phyloP scores from a whole-genome alignment of 163 green algal genomes.

The Prototheca wickerhamii region DNA sequence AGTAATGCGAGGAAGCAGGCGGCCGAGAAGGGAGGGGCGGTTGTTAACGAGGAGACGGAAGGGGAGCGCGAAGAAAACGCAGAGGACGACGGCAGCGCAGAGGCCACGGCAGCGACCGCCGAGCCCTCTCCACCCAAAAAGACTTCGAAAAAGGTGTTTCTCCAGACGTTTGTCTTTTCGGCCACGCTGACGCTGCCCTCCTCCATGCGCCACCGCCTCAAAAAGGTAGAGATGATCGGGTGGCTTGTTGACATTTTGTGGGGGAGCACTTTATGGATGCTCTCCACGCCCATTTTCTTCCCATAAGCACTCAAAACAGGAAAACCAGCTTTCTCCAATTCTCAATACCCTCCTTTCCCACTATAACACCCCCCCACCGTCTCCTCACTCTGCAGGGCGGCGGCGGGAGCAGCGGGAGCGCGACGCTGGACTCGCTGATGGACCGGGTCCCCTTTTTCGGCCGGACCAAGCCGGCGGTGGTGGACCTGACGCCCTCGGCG shows the following conservation, averaged over 20 bases:
- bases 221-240: slow-evolving; percentile 16
- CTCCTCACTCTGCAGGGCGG: slow-evolving; percentile 31
- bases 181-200: slow-evolving; percentile 89
- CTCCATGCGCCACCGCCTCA: slow-evolving; percentile 54
- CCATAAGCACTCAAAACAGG: no score
- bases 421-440: slow-evolving; percentile 71
- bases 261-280: no score
- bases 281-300: no score
- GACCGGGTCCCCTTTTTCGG: slow-evolving; percentile 30
- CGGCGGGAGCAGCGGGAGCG: slow-evolving; percentile 54
- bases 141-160: slow-evolving; percentile 8
- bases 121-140: no score
- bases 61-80: slow-evolving; percentile 7
- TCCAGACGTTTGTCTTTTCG: slow-evolving; percentile 96
- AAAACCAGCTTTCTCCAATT: no score
- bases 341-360: not conserved
- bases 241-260: no score
- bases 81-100: not conserved
- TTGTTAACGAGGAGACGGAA: slow-evolving; percentile 7
- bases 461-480: slow-evolving; percentile 50
- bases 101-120: no score
- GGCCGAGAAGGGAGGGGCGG: not conserved
- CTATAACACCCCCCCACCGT: not conserved
- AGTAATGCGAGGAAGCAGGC: slow-evolving; percentile 5
- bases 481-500: slow-evolving; percentile 38